These are phyloP conservation scores for Pezicula neosporulosa DNA, from an alignment of 2,329 filamentous ascomycete species.

Conservation along the genomic window DNA sequence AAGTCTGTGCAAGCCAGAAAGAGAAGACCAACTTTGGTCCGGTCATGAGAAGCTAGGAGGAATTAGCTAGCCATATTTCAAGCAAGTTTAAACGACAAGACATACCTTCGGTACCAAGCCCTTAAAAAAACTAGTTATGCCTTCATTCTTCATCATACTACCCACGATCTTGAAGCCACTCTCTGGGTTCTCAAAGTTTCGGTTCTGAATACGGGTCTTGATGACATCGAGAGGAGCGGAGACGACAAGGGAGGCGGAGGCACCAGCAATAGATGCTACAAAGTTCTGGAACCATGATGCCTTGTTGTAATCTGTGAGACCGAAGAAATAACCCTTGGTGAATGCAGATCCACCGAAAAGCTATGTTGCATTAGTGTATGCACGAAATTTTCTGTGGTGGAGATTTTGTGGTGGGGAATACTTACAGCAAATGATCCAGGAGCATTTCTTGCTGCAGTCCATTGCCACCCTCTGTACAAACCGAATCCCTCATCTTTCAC, in stretches of 20 bases:
- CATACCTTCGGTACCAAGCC: constrained; percentile 84
- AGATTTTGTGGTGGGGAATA: constrained; percentile 16
- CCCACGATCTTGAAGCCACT: constrained; percentile 86
- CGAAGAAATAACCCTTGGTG: constrained; percentile 94
- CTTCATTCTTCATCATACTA: constrained; percentile 93
- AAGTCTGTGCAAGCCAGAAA: constrained; percentile 98
- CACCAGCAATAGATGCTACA: constrained; percentile 90
- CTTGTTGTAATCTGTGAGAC: constrained; percentile 89
- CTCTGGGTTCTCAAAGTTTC: constrained; percentile 97
- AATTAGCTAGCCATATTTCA: constrained; percentile 6
- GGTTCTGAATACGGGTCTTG: constrained; percentile 97
- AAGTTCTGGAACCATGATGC: constrained; percentile 97
- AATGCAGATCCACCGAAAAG: constrained; percentile 97
- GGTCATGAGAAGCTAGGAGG: constrained; percentile 81
- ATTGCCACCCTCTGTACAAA: constrained; percentile 92
- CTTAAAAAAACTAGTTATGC: constrained; percentile 89
- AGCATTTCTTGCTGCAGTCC: constrained; percentile 95
- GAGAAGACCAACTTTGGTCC: constrained; percentile 98
- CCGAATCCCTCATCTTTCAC: constrained; percentile 92
- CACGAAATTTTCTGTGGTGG: background rate
- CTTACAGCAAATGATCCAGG: constrained; percentile 93
- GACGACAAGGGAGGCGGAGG: constrained; percentile 90
- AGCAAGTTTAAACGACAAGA: background rate
- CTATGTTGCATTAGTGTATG: constrained; percentile 36
- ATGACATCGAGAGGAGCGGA: constrained; percentile 97